phyloP scores from a whole-genome alignment of 371 early-diverging fungal genomes.

The Mucor racemosus region DNA sequence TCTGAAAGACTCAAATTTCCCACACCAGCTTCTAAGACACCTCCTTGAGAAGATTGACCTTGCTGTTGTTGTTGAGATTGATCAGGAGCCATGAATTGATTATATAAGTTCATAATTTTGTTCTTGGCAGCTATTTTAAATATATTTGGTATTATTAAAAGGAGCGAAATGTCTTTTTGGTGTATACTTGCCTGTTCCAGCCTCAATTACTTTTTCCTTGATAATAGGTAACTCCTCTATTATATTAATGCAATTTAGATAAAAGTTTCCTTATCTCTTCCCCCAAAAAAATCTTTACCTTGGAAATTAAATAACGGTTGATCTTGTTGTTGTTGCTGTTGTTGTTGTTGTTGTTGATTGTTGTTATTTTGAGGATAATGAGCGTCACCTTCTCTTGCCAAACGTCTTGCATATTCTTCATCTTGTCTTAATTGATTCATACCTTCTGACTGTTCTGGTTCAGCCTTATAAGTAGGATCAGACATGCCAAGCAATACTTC shows the following conservation, averaged over 20 bases:
- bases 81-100: slow-evolving; percentile 30
- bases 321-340: slow-evolving; percentile 11
- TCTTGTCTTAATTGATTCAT: slow-evolving; percentile 35
- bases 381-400: slow-evolving; percentile 33
- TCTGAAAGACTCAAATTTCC: slow-evolving; percentile 21
- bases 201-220: slow-evolving; percentile 45
- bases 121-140: slow-evolving; percentile 40
- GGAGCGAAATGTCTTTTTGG: too few relatives aligned
- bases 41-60: not conserved
- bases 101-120: slow-evolving; percentile 41
- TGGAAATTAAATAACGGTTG: slow-evolving; percentile 36
- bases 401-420: slow-evolving; percentile 40
- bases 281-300: slow-evolving; percentile 19
- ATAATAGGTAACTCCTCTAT: slow-evolving; percentile 41
- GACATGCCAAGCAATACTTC: slow-evolving; percentile 42
- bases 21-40: slow-evolving; percentile 17
- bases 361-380: slow-evolving; percentile 16
- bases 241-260: not conserved
- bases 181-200: slow-evolving; percentile 35
- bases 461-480: slow-evolving; percentile 42
- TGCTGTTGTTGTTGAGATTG: slow-evolving; percentile 17
- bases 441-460: slow-evolving; percentile 15
- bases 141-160: not conserved
- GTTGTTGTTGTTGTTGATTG: slow-evolving; percentile 8
- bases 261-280: not conserved